Evolutionary conservation across 768 basidiomycete genomes (phyloP).

Genomic region (Leccinum olivaceopallidum): DNA sequence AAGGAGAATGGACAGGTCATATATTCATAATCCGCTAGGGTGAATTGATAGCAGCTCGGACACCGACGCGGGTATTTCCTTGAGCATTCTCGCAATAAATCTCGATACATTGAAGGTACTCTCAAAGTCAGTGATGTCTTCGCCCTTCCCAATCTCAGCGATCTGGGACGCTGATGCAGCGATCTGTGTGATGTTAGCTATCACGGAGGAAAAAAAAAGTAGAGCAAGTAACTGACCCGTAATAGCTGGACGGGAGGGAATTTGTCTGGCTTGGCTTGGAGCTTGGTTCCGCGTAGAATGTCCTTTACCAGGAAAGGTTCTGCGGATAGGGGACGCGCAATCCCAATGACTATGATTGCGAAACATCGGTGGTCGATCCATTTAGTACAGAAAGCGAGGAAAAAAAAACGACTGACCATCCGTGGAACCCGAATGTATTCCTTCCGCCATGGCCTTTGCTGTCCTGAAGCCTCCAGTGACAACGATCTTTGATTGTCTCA

Average conservation of each 20-base stretch:
- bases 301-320: conserved; percentile 33
- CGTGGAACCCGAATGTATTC: conserved; percentile 22
- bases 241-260: conserved; percentile 41
- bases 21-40: neutral
- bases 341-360: conserved; percentile 25
- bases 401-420: conserved; percentile 25
- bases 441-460: conserved; percentile 29
- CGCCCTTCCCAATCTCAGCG: conserved; percentile 36
- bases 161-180: conserved; percentile 33
- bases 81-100: conserved; percentile 32
- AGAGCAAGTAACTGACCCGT: conserved; percentile 20
- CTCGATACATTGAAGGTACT: conserved; percentile 33
- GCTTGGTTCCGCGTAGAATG: conserved; percentile 27
- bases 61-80: conserved; percentile 33
- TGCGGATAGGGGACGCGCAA: conserved; percentile 32
- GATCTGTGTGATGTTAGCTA: conserved; percentile 19
- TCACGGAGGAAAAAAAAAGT: neutral
- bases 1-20: neutral
- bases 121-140: conserved; percentile 34
- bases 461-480: conserved; percentile 36
- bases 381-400: neutral
- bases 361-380: conserved; percentile 1
- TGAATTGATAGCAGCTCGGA: conserved; percentile 31
- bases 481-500: conserved; percentile 27
- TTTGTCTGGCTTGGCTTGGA: conserved; percentile 25